These are phyloP conservation scores for Alisma plantagoaquatica DNA, from an alignment of 106 monocot genomes.

Conservation along the genomic window DNA sequence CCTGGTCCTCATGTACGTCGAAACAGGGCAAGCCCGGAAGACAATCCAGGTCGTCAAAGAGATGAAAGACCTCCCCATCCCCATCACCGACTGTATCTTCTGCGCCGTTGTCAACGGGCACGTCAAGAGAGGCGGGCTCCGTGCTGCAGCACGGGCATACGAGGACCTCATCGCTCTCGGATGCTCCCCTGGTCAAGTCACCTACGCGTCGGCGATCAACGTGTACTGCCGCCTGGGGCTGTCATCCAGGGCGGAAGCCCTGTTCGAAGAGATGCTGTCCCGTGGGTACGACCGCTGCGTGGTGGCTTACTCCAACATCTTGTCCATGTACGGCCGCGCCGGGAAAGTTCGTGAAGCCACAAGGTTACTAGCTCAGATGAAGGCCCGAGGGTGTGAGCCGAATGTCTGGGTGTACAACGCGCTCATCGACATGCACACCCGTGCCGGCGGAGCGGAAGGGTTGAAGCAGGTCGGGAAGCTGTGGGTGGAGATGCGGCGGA, in stretches of 20 bases:
- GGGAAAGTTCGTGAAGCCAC: conserved; percentile 48
- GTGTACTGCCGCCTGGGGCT: conserved; percentile 55
- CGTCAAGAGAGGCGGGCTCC: conserved; percentile 26
- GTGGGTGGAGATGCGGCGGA: conserved; percentile 71
- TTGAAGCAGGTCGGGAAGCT: conserved; percentile 52
- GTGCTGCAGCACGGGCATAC: conserved; percentile 38
- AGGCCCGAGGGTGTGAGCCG: conserved; percentile 55
- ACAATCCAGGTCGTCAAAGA: conserved; percentile 33
- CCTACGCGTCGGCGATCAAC: conserved; percentile 59
- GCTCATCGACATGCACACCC: conserved; percentile 55
- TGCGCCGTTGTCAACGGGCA: conserved; percentile 59
- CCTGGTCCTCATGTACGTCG: conserved; percentile 55
- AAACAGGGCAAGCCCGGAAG: conserved; percentile 34
- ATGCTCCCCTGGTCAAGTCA: conserved; percentile 65
- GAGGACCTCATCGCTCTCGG: conserved; percentile 35
- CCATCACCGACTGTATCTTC: conserved; percentile 52
- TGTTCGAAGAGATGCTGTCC: conserved; percentile 55
- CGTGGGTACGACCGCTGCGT: conserved; percentile 56
- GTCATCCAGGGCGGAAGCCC: conserved; percentile 25
- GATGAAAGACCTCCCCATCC: conserved; percentile 42
- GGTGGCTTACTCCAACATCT: conserved; percentile 68
- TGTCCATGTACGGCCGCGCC: conserved; percentile 57
- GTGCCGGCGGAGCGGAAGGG: conserved; percentile 23
- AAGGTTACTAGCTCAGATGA: conserved; percentile 65
- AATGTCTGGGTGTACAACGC: conserved; percentile 75